Evolutionary conservation across 352 stramenopile genomes (phyloP).

Genomic region (Pythium biforme): DNA sequence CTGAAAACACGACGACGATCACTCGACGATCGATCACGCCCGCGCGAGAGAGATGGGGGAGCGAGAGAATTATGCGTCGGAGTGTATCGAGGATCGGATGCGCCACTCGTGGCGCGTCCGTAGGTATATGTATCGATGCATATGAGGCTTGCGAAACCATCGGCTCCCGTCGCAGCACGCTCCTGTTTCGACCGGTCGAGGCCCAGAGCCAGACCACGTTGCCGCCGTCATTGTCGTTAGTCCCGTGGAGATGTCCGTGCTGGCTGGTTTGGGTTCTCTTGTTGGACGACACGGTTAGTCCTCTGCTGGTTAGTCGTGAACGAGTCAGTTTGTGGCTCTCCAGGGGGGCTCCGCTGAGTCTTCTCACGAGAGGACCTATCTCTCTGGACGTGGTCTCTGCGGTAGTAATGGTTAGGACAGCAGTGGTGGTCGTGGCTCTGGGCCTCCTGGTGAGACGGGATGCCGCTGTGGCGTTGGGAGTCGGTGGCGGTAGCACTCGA

Average conservation of each 20-base stretch:
- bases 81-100: constrained; percentile 88
- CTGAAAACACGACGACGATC: too few relatives aligned
- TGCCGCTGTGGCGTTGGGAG: neutral
- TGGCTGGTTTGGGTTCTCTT: neutral
- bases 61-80: constrained; percentile 29
- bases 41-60: constrained; percentile 3
- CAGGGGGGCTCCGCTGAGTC: too few relatives aligned
- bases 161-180: neutral
- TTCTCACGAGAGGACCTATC: too few relatives aligned
- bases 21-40: neutral
- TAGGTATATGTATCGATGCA: constrained; percentile 86
- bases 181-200: neutral
- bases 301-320: too few relatives aligned
- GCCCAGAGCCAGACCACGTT: too few relatives aligned
- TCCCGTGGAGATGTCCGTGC: neutral
- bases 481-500: constrained; percentile 9
- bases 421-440: neutral
- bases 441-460: neutral
- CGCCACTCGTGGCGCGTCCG: constrained; percentile 45
- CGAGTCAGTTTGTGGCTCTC: too few relatives aligned
- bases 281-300: too few relatives aligned
- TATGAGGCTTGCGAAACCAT: constrained; percentile 28
- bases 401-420: too few relatives aligned
- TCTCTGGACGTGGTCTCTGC: too few relatives aligned
- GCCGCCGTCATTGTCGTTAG: too few relatives aligned